phyloP scores from a whole-genome alignment of 306 rosid species.

The Acmispon strigosus region DNA sequence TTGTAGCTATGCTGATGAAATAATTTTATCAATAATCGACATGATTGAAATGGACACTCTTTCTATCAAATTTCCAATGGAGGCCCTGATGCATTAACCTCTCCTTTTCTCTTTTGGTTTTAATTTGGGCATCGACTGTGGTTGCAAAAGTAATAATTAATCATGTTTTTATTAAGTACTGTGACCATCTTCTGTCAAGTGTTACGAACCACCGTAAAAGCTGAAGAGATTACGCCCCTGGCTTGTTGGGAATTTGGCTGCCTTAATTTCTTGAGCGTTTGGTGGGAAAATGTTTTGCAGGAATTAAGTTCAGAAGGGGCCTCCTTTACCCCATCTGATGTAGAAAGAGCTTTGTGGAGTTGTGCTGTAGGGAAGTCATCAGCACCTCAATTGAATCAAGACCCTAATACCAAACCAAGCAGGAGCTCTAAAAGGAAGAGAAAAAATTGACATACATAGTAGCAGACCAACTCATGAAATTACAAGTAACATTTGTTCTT shows the following conservation, averaged over 20 bases:
- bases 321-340: slow-evolving; percentile 69
- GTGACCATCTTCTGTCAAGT: background rate
- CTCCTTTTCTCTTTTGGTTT: slow-evolving; percentile 5
- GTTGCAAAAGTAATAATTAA: background rate
- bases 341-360: slow-evolving; percentile 92
- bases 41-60: background rate
- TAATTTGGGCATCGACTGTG: slow-evolving; percentile 5
- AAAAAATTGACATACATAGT: slow-evolving; percentile 34
- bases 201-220: background rate
- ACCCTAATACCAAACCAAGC: slow-evolving; percentile 27
- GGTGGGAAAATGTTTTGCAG: slow-evolving; percentile 37
- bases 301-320: slow-evolving; percentile 58
- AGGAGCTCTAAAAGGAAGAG: slow-evolving; percentile 60
- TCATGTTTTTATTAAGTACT: background rate
- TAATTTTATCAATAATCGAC: background rate
- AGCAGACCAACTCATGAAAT: background rate
- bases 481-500: background rate
- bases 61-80: background rate
- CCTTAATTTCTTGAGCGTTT: background rate
- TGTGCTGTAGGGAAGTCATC: slow-evolving; percentile 39
- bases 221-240: background rate
- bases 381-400: slow-evolving; percentile 29
- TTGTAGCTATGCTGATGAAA: background rate
- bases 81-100: background rate
- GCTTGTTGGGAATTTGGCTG: background rate